Evolutionary conservation across 139 green algal genomes (phyloP), one percentile per base, ranked within the genome.

Genomic region (Chlorella vulgaris): DNA sequence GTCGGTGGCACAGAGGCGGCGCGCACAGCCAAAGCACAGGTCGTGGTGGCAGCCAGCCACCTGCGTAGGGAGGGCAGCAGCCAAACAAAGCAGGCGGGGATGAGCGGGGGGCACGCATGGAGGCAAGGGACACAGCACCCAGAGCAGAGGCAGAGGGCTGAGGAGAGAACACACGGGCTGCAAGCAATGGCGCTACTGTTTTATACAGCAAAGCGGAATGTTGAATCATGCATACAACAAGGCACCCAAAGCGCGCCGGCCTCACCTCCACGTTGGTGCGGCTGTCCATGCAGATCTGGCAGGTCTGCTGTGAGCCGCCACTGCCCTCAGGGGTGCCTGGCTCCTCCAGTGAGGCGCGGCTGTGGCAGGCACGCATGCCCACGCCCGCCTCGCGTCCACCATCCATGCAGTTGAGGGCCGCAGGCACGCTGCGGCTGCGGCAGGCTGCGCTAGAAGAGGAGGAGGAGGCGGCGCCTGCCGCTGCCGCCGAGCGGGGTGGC

Each of bases 251-350:
- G 4, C 40, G 24, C 7, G 26, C 1, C 0, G 6, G 1, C 24
- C 76, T 5, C 43, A 82, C 77, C 63, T 58, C 31, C 26, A 82
- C 77, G 10, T 33, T 68, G 31, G 83, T 70, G 55, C 29, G 31
- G 26, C 71, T 33, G 53, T 88, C 84, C 84, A 88, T 88, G 78
- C 84, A 88, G 58, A 88, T 88, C 7, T 58, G 35, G 47, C 84
- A 63, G 38, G 33, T 78, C 71, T 7, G 33, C 71, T 43, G 43
- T 50, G n/a, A 53, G 8, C 50, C 31, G 70, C 70, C n/a, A 47
- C 69, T 65, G 69, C 70, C 50, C 3, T 50, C 35, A 29, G 69
- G 50, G 19, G 19, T 61, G 71, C 51, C 50, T 6, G 71, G 50
- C 71, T 78, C 26, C 50, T 29, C 42, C 15, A 76, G 42, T 33